Base-by-base conservation (phyloP, 1,284 basidiomycete species). In the Phellinidium pouzarii region DNA sequence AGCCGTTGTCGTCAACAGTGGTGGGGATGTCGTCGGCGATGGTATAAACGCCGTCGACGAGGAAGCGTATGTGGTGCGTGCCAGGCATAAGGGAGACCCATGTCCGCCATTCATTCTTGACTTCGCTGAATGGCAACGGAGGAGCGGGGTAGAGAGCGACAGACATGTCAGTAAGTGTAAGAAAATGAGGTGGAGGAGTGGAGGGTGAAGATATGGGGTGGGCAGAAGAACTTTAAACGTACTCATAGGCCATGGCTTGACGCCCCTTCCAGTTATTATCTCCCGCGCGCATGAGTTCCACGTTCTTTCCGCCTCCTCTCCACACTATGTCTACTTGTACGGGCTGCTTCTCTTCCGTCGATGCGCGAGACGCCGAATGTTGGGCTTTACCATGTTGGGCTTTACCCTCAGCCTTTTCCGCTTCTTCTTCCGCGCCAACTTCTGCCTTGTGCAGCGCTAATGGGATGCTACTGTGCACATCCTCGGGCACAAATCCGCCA, bases 51-150 rank as follows among this genome's bases (percentile, higher is more conserved):
- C 91, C 88, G 68, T 99, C 96, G 55, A 99, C 92, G 60, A 98
- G 82, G 74, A 98, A 99, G 59, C 94, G 93, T 65, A 98, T 79
- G 56, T 95, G 90, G 65, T 99, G 94, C 1, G 94, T 94, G 20
- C 95, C 96, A 0, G 94, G 93, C 11, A 84, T 80, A 2, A 96
- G 78, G 14, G 71, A 57, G 38, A 87, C 75, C 53, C 70, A 75
- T 11, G 72, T 68, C 34, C 65, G 69, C 67, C 74, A 78, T 7
- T 65, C 66, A 52, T 68, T 67, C 38, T 69, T 68, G 26, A 63
- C 62, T 37, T 69, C 58, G 50, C 69, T 70, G 48, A 12, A 49
- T 19, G 52, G 41, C 12, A 31, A 6, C 17, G 48, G 44, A 36
- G 46, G 44, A 12, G 48, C 48, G 25, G 49, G n/a, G 49, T 36